Conservation (phyloP, 352 stramenopile species). For the Albugo laibachii region DNA sequence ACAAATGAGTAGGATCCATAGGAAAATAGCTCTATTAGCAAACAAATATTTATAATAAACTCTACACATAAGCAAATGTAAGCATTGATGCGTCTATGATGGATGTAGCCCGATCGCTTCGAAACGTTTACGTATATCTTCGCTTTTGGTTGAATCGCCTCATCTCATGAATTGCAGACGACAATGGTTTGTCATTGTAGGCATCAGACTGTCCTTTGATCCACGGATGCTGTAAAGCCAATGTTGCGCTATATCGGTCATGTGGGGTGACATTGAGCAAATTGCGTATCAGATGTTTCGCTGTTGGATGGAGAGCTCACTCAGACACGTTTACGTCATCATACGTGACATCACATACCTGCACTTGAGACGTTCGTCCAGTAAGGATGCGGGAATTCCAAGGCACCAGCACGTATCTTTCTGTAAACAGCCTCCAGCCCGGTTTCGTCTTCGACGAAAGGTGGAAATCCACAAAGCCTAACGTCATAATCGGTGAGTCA, state of each 20-base stretch:
- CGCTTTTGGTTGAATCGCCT: conserved; percentile 81
- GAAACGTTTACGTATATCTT: conserved; percentile 45
- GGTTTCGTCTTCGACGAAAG: conserved; percentile 66
- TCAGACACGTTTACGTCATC: not conserved
- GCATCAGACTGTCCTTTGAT: conserved; percentile 55
- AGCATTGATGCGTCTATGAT: no score
- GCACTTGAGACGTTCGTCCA: conserved; percentile 74
- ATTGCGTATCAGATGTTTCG: conserved; percentile 64
- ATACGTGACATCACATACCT: conserved; percentile 11
- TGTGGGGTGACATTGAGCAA: conserved; percentile 54
- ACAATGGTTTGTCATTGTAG: conserved; percentile 59
- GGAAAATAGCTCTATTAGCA: no score
- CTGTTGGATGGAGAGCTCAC: conserved; percentile 9
- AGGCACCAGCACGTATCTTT: conserved; percentile 58
- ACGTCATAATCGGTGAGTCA: not conserved
- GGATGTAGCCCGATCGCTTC: no score
- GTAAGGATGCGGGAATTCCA: conserved; percentile 69
- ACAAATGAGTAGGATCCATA: not conserved
- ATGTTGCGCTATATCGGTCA: conserved; percentile 44
- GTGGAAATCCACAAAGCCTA: conserved; percentile 63
- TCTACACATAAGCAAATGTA: no score
- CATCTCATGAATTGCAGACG: conserved; percentile 73
- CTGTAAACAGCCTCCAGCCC: conserved; percentile 66
- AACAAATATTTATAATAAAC: no score
- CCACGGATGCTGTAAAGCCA: conserved; percentile 64